A percentile compares a stretch with the other conserved stretches of the same genome.
Conservation (phyloP, 2,329 filamentous ascomycete species). For the Fusarium nodosum region DNA sequence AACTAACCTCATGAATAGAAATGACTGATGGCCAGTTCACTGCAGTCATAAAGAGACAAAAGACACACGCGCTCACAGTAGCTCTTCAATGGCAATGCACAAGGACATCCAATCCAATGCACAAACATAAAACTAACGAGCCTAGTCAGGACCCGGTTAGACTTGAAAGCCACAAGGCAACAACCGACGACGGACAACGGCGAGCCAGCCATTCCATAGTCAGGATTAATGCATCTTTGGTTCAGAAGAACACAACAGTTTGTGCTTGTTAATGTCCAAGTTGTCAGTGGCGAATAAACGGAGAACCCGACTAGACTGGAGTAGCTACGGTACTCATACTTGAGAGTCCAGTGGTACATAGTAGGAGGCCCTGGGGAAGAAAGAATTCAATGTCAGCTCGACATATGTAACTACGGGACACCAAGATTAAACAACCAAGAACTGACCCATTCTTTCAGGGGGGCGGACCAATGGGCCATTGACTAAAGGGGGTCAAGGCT, state of each 20-base stretch:
- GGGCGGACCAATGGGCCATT: slow-evolving; percentile 43
- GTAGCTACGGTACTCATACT: background rate
- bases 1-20: slow-evolving; percentile 14
- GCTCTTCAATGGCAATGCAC: slow-evolving; percentile 3
- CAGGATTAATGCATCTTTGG: slow-evolving; percentile 32
- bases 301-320: background rate
- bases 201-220: slow-evolving; percentile 32
- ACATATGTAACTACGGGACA: background rate
- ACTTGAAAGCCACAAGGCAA: slow-evolving; percentile 16
- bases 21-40: slow-evolving; percentile 12
- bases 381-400: background rate
- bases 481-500: slow-evolving; percentile 50
- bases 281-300: background rate
- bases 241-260: slow-evolving; percentile 9
- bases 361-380: slow-evolving; percentile 23
- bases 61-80: background rate
- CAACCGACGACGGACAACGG: slow-evolving; percentile 27
- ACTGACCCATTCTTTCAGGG: slow-evolving; percentile 13
- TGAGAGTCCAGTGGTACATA: background rate
- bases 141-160: slow-evolving; percentile 23
- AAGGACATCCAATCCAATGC: slow-evolving; percentile 8
- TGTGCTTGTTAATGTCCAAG: background rate
- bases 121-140: slow-evolving; percentile 28
- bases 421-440: slow-evolving; percentile 7
- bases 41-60: background rate